Percentiles rank a stretch among this genome's conserved stretches.
Conservation (phyloP, 441 rosid species). For the Gossypium trilobum region DNA sequence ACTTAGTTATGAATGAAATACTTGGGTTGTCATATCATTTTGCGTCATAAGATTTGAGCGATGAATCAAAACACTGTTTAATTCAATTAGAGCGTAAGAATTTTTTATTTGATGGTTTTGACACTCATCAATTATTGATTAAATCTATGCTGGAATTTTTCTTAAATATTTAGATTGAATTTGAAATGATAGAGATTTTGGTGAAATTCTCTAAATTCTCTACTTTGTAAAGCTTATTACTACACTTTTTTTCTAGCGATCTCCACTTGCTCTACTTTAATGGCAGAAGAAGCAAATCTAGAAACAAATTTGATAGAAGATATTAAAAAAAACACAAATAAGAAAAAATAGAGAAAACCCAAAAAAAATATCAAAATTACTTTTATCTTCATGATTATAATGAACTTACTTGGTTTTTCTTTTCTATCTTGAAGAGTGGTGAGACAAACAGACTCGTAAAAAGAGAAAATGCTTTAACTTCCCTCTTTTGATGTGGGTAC, state of each 20-base stretch:
- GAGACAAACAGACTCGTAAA: not conserved
- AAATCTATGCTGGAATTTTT: slow-evolving; percentile 50
- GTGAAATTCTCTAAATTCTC: slow-evolving; percentile 24
- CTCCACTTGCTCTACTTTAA: slow-evolving; percentile 15
- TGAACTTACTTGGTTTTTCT: not conserved
- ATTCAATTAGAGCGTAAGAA: no score
- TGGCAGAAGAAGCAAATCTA: slow-evolving; percentile 27
- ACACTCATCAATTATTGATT: slow-evolving; percentile 19
- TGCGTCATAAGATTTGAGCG: no score
- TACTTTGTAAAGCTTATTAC: slow-evolving; percentile 24
- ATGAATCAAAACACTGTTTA: no score
- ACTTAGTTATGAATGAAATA: no score
- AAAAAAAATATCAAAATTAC: slow-evolving; percentile 1
- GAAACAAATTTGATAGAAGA: slow-evolving; percentile 23
- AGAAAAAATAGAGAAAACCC: slow-evolving; percentile 5
- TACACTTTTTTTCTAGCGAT: not conserved
- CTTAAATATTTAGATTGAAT: slow-evolving; percentile 40
- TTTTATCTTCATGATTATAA: slow-evolving; percentile 27
- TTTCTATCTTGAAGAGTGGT: not conserved
- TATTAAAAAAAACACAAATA: not conserved
- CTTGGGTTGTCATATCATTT: no score
- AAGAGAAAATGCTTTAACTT: no score
- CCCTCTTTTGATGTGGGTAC: no score
- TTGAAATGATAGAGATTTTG: slow-evolving; percentile 54
- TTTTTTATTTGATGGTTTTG: no score